Conservation (phyloP, 176 grass and related monocot genomes). For the Dactylis glomerata region DNA sequence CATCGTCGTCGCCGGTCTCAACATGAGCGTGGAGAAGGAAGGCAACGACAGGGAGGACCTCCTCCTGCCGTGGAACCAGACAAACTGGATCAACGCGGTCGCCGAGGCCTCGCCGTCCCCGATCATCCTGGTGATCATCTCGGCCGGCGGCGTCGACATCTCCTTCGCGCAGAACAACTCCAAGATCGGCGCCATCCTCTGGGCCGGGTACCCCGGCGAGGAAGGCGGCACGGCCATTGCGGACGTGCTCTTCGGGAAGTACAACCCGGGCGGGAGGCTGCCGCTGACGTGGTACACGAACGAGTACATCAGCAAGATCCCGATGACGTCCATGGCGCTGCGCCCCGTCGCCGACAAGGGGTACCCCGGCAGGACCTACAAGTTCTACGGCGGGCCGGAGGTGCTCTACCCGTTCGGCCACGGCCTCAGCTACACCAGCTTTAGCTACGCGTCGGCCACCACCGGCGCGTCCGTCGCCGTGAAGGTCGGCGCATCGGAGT, state of each 20-base stretch:
- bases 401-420: slow-evolving; percentile 44
- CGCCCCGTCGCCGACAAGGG: slow-evolving; percentile 20
- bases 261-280: slow-evolving; percentile 39
- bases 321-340: slow-evolving; percentile 42
- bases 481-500: not conserved
- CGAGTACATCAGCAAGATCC: slow-evolving; percentile 30
- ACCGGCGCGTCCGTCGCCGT: not conserved
- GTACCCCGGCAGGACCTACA: slow-evolving; percentile 45
- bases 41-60: slow-evolving; percentile 44
- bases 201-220: slow-evolving; percentile 56
- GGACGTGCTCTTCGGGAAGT: slow-evolving; percentile 42
- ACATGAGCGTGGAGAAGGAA: slow-evolving; percentile 48
- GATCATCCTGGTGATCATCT: slow-evolving; percentile 44
- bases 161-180: slow-evolving; percentile 47
- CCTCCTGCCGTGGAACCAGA: slow-evolving; percentile 41
- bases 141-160: slow-evolving; percentile 46
- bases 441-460: slow-evolving; percentile 21
- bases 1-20: slow-evolving; percentile 43
- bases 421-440: slow-evolving; percentile 36
- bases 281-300: slow-evolving; percentile 39
- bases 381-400: slow-evolving; percentile 31
- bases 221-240: slow-evolving; percentile 52
- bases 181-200: slow-evolving; percentile 49
- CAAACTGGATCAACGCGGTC: slow-evolving; percentile 28
- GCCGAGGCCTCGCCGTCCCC: slow-evolving; percentile 36